phyloP scores from a whole-genome alignment of 257 asterid genomes.

The Solanum gandarillasii region DNA sequence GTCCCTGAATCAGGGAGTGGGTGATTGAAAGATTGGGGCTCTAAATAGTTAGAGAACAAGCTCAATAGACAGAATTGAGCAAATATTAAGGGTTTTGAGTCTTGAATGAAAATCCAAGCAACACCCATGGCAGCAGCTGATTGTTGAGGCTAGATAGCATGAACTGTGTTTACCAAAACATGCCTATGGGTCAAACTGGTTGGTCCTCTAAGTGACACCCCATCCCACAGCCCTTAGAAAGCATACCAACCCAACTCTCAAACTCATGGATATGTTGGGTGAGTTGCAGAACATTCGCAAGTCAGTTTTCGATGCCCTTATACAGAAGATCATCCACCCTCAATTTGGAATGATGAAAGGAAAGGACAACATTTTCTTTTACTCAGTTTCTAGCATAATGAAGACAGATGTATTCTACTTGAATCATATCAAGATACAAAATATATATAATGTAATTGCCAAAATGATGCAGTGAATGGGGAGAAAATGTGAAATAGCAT shows the following conservation, averaged over 20 bases:
- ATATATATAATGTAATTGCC: not conserved
- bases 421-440: not conserved
- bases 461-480: not conserved
- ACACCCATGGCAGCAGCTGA: not conserved
- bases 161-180: not conserved
- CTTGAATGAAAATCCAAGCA: not conserved
- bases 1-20: not conserved
- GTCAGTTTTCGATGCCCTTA: not conserved
- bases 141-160: not conserved
- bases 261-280: not conserved
- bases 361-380: not conserved
- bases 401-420: not conserved
- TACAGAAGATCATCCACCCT: not conserved
- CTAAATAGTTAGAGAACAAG: not conserved
- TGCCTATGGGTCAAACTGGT: not conserved
- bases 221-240: not conserved
- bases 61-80: not conserved
- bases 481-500: not conserved
- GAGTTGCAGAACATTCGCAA: not conserved
- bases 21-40: not conserved
- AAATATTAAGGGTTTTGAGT: not conserved
- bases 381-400: not conserved
- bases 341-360: not conserved
- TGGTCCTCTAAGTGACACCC: not conserved
- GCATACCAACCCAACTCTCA: not conserved